Percentiles rank a stretch among this genome's conserved stretches.
Conservation (phyloP, 805 yeast species). For the Kockiozyma suomiensis region DNA sequence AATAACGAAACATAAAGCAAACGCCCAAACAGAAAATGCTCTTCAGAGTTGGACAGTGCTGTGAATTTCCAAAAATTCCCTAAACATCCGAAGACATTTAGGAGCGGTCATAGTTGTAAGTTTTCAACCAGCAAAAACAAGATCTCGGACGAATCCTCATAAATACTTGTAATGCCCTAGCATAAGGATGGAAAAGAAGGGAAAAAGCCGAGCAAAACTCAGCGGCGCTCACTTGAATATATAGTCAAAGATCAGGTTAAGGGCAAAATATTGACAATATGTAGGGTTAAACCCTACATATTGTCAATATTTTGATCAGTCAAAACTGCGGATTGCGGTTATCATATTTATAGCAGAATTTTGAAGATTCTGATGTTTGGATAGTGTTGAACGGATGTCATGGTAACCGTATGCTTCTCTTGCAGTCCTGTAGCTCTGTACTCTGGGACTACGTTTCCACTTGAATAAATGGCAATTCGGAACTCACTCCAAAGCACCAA, state of each 20-base stretch:
- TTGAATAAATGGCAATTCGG: too few species aligned
- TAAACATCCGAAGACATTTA: constrained; percentile 36
- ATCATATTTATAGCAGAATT: too few species aligned
- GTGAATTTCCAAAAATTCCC: constrained; percentile 45
- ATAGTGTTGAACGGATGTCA: too few species aligned
- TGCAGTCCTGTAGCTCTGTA: too few species aligned
- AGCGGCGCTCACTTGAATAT: not conserved
- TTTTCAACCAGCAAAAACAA: constrained; percentile 99
- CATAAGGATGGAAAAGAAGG: constrained; percentile 78
- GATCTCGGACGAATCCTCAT: constrained; percentile 99
- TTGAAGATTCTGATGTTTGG: too few species aligned
- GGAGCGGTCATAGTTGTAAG: constrained; percentile 87
- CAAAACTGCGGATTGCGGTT: too few species aligned
- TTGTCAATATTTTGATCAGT: too few species aligned
- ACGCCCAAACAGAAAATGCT: not conserved
- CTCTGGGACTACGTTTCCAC: too few species aligned
- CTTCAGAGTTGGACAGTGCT: not conserved
- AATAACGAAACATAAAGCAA: not conserved
- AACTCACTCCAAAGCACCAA: too few species aligned
- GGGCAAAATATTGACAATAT: not conserved
- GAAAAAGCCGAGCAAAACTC: not conserved
- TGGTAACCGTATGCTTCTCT: too few species aligned
- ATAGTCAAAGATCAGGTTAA: not conserved
- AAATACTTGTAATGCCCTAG: constrained; percentile 99
- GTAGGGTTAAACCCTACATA: constrained; percentile 13